Evolutionary conservation across 306 rosid species (phyloP), one percentile per base, ranked within the genome.

Genomic region (Begonia peltatifolia): DNA sequence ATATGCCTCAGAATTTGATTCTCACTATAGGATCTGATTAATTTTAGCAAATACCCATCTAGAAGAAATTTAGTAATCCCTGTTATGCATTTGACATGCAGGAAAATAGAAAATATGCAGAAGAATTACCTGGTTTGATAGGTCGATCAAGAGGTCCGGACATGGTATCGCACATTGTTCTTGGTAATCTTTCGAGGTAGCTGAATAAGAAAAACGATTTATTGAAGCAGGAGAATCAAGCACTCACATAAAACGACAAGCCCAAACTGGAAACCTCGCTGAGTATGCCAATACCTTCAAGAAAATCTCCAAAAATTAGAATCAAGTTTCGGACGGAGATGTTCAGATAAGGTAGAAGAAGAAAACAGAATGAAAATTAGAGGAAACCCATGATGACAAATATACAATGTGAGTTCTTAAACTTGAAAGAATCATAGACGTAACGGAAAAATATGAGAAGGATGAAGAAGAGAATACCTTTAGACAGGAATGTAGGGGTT

Each of bases 161-260:
- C 69, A 71, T 50, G 41, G 65, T 74, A 62, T 75, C 85, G 55
- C 81, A 71, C 76, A 68, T 71, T 67, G 62, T 79, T 71, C 38
- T 30, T 30, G 38, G 41, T 58, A 44, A 63, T 63, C 66, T 57
- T 56, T 63, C 46, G 23, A 57, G 52, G 49, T 53, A 54, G 46
- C 63, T 63, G 15, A 17, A 56, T 57, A 47, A n/a, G 55, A 60
- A 47, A 8, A n/a, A 20, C 48, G 48, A 44, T n/a, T n/a, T 30
- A 14, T 41, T 13, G 53, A 44, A 41, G 65, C 44, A 50, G 55
- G 63, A 70, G 71, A 64, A 60, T 67, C 70, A 70, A 58, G 59
- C 59, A 52, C 41, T 67, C 66, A 58, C 42, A 42, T 67, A 71
- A 42, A 56, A 62, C 61, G 59, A 54, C 9, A 57, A 23, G 66